A percentile compares a stretch with the other conserved stretches of the same genome.
Conservation (phyloP, 768 basidiomycete species). For the Amanita rubescens region DNA sequence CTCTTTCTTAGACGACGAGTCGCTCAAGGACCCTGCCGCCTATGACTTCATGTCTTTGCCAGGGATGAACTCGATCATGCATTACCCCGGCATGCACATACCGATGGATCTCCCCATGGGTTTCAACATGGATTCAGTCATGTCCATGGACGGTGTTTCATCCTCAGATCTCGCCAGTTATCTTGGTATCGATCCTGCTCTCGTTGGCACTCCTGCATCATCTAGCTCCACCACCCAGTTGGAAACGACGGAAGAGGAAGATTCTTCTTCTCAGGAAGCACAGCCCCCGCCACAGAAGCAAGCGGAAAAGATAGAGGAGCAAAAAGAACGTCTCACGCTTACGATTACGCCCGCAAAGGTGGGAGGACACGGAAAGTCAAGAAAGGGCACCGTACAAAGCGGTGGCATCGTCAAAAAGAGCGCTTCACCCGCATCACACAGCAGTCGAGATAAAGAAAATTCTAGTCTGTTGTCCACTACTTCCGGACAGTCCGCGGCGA, state of each 20-base stretch:
- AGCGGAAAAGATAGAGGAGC: slow-evolving; percentile 8
- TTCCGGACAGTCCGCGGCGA: slow-evolving; percentile 9
- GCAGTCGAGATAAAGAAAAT: slow-evolving; percentile 31
- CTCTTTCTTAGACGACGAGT: slow-evolving; percentile 39
- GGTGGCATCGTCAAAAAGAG: slow-evolving; percentile 68
- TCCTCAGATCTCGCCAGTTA: neutral
- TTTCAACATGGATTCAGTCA: neutral
- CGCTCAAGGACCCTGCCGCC: slow-evolving; percentile 20
- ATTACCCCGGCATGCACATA: slow-evolving; percentile 4
- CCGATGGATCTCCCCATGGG: slow-evolving; percentile 7
- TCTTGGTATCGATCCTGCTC: slow-evolving; percentile 5
- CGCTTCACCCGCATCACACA: slow-evolving; percentile 14
- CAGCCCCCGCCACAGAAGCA: slow-evolving; percentile 11
- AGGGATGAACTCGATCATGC: slow-evolving; percentile 3
- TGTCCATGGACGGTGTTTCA: neutral
- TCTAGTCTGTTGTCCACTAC: slow-evolving; percentile 14
- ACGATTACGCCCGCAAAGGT: slow-evolving; percentile 47
- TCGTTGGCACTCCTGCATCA: slow-evolving; percentile 12
- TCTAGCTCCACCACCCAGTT: slow-evolving; percentile 36
- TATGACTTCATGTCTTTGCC: slow-evolving; percentile 12
- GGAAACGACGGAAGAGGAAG: slow-evolving; percentile 5
- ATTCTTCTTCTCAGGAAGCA: slow-evolving; percentile 1
- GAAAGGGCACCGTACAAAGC: slow-evolving; percentile 63
- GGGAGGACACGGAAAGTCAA: slow-evolving; percentile 51
- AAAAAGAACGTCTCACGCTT: slow-evolving; percentile 32